Evolutionary conservation across 2,329 filamentous ascomycete species (phyloP).

Genomic region (Mycocentrospora acerina): DNA sequence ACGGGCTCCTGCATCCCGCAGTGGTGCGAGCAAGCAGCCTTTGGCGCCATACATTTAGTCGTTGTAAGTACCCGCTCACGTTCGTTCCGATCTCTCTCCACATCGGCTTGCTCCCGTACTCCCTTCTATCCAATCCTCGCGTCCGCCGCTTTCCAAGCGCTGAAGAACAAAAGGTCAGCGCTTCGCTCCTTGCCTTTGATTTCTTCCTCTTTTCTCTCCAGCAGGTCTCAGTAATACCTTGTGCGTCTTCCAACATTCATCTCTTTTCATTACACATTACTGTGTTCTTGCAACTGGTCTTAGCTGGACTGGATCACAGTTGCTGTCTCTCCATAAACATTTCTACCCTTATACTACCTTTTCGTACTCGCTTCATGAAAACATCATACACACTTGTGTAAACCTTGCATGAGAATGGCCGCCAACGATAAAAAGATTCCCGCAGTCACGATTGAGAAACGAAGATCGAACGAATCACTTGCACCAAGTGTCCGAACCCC

Average conservation of each 20-base stretch:
- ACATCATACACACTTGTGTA: slow-evolving; percentile 33
- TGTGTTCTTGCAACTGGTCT: slow-evolving; percentile 35
- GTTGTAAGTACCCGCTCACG: slow-evolving; percentile 44
- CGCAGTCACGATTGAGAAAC: slow-evolving; percentile 45
- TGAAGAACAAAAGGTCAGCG: slow-evolving; percentile 44
- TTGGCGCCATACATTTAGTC: slow-evolving; percentile 42
- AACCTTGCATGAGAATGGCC: slow-evolving; percentile 45
- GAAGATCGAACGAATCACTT: slow-evolving; percentile 44
- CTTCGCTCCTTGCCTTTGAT: slow-evolving; percentile 35
- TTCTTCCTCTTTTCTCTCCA: slow-evolving; percentile 37
- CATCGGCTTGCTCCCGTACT: slow-evolving; percentile 29
- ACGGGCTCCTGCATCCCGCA: slow-evolving; percentile 27
- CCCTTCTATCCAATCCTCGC: slow-evolving; percentile 32
- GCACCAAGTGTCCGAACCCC: slow-evolving; percentile 60
- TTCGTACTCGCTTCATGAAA: slow-evolving; percentile 31
- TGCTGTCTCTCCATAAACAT: slow-evolving; percentile 33
- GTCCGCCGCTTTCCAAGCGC: slow-evolving; percentile 38
- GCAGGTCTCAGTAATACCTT: slow-evolving; percentile 47
- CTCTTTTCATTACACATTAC: slow-evolving; percentile 22
- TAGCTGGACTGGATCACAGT: slow-evolving; percentile 43
- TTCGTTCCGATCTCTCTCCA: slow-evolving; percentile 37
- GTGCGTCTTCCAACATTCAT: slow-evolving; percentile 33
- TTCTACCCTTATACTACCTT: slow-evolving; percentile 10
- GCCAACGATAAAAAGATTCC: slow-evolving; percentile 48
- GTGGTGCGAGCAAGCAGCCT: slow-evolving; percentile 32